Evolutionary conservation across 176 grass and related monocot species (phyloP).

Genomic region (Saccharum spontaneum): DNA sequence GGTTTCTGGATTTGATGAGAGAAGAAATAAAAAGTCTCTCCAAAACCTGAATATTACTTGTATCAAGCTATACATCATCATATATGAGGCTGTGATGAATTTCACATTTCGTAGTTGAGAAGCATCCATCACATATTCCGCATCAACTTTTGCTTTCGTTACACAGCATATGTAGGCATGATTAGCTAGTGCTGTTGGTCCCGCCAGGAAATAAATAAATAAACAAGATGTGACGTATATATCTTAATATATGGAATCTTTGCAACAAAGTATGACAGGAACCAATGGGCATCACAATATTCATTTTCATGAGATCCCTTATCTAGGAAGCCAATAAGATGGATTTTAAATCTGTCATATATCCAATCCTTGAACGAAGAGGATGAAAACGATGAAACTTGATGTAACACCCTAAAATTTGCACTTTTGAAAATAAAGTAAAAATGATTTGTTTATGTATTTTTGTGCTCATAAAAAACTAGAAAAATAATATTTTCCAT

Average conservation of each 20-base stretch:
- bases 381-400: not conserved
- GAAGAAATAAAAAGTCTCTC: not conserved
- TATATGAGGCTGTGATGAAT: not conserved
- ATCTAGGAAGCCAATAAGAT: not conserved
- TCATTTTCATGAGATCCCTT: not conserved
- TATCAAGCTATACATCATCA: not conserved
- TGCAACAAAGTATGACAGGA: not conserved
- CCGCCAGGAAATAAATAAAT: not conserved
- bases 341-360: not conserved
- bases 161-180: not conserved
- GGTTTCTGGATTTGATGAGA: not conserved
- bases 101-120: not conserved
- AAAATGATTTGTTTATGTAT: no score
- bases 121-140: not conserved
- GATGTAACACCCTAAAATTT: no score
- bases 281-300: not conserved
- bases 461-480: no score
- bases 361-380: not conserved
- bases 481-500: no score
- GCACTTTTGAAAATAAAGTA: no score
- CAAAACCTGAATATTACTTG: not conserved
- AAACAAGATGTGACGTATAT: not conserved
- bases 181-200: not conserved
- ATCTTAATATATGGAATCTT: constrained; percentile 1
- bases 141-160: not conserved